phyloP scores from a whole-genome alignment of 192 early-diverging fungal species.

The Haplosporangium gracile region DNA sequence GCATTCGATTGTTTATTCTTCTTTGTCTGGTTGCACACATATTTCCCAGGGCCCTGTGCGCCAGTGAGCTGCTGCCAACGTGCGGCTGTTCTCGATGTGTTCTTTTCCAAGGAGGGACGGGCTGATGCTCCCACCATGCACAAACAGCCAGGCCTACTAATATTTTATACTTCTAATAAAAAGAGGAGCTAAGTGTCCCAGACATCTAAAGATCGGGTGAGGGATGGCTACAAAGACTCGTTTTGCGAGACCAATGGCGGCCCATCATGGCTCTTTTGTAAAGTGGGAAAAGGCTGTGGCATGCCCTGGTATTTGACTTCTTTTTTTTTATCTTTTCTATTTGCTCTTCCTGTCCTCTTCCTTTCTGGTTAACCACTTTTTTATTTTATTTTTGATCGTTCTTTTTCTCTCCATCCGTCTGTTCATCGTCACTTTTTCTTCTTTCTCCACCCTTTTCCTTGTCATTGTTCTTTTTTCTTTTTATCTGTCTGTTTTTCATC shows the following conservation, averaged over 20 bases:
- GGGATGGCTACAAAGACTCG: not conserved
- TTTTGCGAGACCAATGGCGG: not conserved
- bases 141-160: not conserved
- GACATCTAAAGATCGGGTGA: not conserved
- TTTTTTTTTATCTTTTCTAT: not conserved
- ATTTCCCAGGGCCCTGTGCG: not conserved
- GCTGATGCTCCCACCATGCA: not conserved
- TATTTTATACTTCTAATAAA: not conserved
- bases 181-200: not conserved
- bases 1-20: not conserved
- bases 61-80: conserved; percentile 6
- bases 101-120: not conserved
- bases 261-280: not conserved
- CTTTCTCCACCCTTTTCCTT: not conserved
- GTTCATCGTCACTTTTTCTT: not conserved
- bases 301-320: too few species aligned
- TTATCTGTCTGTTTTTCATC: not conserved
- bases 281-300: not conserved
- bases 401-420: not conserved
- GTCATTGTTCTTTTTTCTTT: not conserved
- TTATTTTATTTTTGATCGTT: not conserved
- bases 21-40: not conserved
- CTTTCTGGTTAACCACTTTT: not conserved
- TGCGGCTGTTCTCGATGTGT: not conserved
- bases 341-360: not conserved